Evolutionary conservation across 805 yeast species (phyloP).

Genomic region (Ogataea siamensis): DNA sequence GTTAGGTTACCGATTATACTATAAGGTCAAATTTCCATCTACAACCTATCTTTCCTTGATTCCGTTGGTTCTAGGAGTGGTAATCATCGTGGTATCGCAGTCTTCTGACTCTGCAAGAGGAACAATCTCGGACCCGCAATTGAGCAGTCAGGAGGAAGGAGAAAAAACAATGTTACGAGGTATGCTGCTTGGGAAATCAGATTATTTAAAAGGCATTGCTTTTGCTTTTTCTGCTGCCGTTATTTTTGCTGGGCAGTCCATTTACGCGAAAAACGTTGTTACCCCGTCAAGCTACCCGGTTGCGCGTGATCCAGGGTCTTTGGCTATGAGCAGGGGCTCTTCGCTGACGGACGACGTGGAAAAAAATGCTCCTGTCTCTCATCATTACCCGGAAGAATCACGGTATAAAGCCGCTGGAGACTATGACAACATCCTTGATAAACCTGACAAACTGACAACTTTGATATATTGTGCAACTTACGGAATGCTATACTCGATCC

Average conservation of each 20-base stretch:
- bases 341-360: constrained; percentile 9
- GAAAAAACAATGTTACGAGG: constrained; percentile 7
- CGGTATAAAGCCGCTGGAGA: constrained; percentile 3
- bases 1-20: constrained; percentile 49
- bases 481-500: constrained; percentile 70
- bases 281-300: constrained; percentile 38
- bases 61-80: constrained; percentile 53
- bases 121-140: constrained; percentile 16
- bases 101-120: constrained; percentile 17
- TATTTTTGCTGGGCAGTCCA: constrained; percentile 81
- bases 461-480: constrained; percentile 73
- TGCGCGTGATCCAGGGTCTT: constrained; percentile 15
- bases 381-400: not conserved
- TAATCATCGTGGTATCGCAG: constrained; percentile 43
- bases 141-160: constrained; percentile 10
- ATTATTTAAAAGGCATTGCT: constrained; percentile 57
- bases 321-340: constrained; percentile 13
- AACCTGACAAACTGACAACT: constrained; percentile 79
- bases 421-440: constrained; percentile 27
- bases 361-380: constrained; percentile 3
- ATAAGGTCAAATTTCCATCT: constrained; percentile 48
- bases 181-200: constrained; percentile 12
- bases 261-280: constrained; percentile 79
- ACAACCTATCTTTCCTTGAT: constrained; percentile 50
- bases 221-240: constrained; percentile 68